Base-by-base conservation (phyloP, 2,329 filamentous ascomycete species). In the Aspergillus arachidicola region DNA sequence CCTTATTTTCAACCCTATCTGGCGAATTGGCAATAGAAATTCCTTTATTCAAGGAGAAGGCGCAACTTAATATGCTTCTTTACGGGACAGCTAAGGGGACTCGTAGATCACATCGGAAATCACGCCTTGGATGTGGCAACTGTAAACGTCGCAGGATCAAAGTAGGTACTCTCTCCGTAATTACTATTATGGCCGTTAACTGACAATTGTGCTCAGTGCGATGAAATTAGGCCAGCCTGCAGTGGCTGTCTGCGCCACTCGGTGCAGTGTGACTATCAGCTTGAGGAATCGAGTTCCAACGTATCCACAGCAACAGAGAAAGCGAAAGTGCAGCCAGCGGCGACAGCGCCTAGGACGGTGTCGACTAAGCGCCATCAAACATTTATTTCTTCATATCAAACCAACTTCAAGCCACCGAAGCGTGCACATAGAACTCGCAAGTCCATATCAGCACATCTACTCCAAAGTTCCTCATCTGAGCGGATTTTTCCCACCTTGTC, bases 111-210 rank as follows among this genome's bases (percentile, higher is more conserved):
- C 66, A 68, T 28, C 46, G 30, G 3, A 68, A 68, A 45, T 66
- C 62, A 14, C 66, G 66, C 1, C 38, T 63, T 9, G 64, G 64
- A 10, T 68, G 66, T 26, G 38, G 19, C 1, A 66, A 64, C 32
- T 68, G 64, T 48, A 66, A 68, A 41, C 30, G 45, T 6, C 60
- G 66, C n/a, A 62, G 60, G 30, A 30, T 66, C 6, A 68, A 68
- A 57, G 66, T 68, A 50, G 6, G 57, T 45, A 7, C 26, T 4
- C 54, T n/a, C 30, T 36, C 16, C 1, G 26, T 19, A 12, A 21
- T 23, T 34, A 53, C 38, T 3, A n/a, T 36, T 16, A 36, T 16
- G 19, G 6, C 19, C 16, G 16, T 7, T 3, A 3, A 41, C 9
- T 41, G 6, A 41, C 38, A 19, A n/a, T 12, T 14, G 12, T 46